Evolutionary conservation across 2,329 filamentous ascomycete species (phyloP), one percentile per base, ranked within the genome.

Genomic region (Metarhizium anisopliae): DNA sequence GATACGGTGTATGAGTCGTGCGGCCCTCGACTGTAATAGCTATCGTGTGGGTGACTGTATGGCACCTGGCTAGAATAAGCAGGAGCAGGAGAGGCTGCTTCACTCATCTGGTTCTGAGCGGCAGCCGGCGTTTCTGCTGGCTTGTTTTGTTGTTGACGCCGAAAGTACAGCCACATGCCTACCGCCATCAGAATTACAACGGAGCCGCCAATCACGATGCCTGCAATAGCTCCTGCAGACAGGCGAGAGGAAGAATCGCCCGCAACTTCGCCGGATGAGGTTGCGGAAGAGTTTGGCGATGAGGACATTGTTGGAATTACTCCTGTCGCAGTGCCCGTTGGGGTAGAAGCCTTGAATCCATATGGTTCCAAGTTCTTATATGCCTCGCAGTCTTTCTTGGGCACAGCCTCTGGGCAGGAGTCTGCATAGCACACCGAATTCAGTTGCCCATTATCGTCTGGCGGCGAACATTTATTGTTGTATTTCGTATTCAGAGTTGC

Each of bases 381-480:
- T 1, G 60, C 59, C 2, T 57, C 59, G 54, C 67, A 69, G 47
- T 68, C 60, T 38, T 62, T 52, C 42, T 58, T 59, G 7, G 65
- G 61, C 3, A 57, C 59, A 4, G 65, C 66, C 1, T 67, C 58
- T 1, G 66, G 65, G 56, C 67, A 69, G 11, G 58, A 61, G 25
- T 56, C 52, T 20, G 61, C 61, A 50, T 66, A 62, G 55, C 67
- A 68, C n/a, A 69, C 59, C 29, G 61, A 64, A 32, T 58, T 61
- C 4, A 69, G 60, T 53, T 64, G 60, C 40, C 57, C 54, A 2
- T 62, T 58, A 35, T 60, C 51, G 1, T 63, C 54, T 3, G 65
- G 61, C 11, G 64, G 54, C 30, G 55, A 59, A 45, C 67, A 69
- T 6, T 60, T 61, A 11, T 62, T 59, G 50, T 68, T 68, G 59